Base-by-base conservation (phyloP, 768 basidiomycete genomes). In the Russula griseocarnosa region DNA sequence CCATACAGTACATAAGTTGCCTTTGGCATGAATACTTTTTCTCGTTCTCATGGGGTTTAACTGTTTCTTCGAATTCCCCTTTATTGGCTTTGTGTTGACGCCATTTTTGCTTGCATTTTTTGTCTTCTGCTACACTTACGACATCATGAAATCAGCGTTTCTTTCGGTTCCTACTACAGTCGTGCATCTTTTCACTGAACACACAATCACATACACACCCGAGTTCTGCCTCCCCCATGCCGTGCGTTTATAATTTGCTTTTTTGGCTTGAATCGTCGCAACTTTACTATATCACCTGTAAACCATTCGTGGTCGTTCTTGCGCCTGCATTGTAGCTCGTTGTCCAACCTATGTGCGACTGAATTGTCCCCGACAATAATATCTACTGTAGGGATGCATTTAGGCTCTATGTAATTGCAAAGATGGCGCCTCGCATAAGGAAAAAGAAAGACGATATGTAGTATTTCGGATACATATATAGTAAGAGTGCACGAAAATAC, bases 1-100 rank as follows among this genome's bases (percentile, higher is more conserved):
- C 56, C 51, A 58, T 63, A 63, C 62, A 58, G 50, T 63, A 58
- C 55, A 51, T 58, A 63, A 57, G 51, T 62, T 11, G 49, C 51
- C 34, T 36, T 32, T 9, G 28, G 40, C 56, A 58, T 53, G 40
- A 51, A 63, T 58, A 56, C 56, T 57, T 24, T 40, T 4, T 24
- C 42, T 47, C 54, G 46, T 52, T 30, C 40, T 46, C 57, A 57
- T 52, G 50, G 56, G 49, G 24, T 50, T 51, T n/a, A 36, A 49
- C 50, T 60, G 6, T 60, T 38, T 28, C 20, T n/a, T n/a, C 34
- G 34, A 54, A n/a, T 30, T 34, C 32, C 32, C 30, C 22, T 40
- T 32, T 2, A 20, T 26, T 63, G 42, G 47, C 38, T 30, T 62
- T 53, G 24, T 13, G 11, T 57, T 42, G 26, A 8, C 32, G 7